A percentile compares a stretch with the other conserved stretches of the same genome.
Conservation (phyloP, 331 rosid species). For the Spiraea crenata region DNA sequence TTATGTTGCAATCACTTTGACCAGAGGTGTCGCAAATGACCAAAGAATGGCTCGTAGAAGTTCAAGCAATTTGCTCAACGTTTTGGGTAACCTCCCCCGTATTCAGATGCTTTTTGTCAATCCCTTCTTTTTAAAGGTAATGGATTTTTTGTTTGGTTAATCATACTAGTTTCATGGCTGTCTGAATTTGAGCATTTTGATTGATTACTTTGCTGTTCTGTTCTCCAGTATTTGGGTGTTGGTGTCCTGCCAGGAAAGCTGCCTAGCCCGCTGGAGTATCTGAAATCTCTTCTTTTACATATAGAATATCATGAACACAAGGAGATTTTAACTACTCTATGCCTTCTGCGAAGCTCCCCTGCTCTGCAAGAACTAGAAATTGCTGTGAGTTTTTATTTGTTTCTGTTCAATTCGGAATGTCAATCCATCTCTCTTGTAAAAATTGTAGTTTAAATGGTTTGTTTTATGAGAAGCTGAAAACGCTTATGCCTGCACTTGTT, state of each 20-base stretch:
- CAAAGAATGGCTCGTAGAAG: not conserved
- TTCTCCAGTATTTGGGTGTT: not conserved
- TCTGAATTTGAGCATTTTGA: not conserved
- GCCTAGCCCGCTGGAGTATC: not conserved
- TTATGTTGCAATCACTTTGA: not conserved
- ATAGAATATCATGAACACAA: slow-evolving; percentile 42
- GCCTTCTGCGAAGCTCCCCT: slow-evolving; percentile 56
- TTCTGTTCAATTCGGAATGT: not conserved
- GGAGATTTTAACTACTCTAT: slow-evolving; percentile 46
- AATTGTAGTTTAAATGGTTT: not conserved
- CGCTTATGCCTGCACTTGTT: not conserved
- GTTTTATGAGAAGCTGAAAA: not conserved
- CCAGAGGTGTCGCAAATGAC: not conserved
- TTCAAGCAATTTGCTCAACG: not conserved
- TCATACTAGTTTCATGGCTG: not conserved
- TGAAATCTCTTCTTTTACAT: slow-evolving; percentile 48
- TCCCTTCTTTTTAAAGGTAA: not conserved
- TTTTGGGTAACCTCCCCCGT: not conserved
- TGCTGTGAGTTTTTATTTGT: slow-evolving; percentile 30
- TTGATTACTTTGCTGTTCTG: not conserved
- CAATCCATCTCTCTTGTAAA: not conserved
- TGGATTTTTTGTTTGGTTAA: not conserved
- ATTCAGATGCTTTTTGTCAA: not conserved
- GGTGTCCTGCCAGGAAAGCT: not conserved
- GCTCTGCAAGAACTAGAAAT: slow-evolving; percentile 46